Evolutionary conservation across 768 basidiomycete species (phyloP).

Genomic region (Boletales sp.): DNA sequence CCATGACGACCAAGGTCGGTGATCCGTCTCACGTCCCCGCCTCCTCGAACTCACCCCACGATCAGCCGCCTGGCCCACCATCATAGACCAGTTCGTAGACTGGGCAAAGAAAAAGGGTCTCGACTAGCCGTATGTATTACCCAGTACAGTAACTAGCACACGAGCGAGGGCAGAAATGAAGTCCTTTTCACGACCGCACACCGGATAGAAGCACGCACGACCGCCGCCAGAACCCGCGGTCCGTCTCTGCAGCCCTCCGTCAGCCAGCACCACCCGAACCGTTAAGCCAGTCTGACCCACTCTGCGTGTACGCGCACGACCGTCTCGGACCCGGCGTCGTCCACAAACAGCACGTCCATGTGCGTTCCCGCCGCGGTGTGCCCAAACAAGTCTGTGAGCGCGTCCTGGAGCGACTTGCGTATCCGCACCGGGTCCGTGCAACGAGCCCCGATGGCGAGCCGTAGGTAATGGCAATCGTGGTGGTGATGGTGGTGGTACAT

Average conservation of each 20-base stretch:
- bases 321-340: constrained; percentile 20
- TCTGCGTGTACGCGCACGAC: constrained; percentile 20
- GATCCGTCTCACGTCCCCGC: too few species aligned
- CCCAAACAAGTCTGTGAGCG: constrained; percentile 54
- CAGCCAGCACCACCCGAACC: not conserved
- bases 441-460: constrained; percentile 19
- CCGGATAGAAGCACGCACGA: constrained; percentile 24
- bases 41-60: too few species aligned
- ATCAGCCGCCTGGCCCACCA: constrained; percentile 81
- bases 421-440: constrained; percentile 42
- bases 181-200: constrained; percentile 22
- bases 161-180: constrained; percentile 32
- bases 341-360: constrained; percentile 57
- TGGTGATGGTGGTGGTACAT: not conserved
- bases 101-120: constrained; percentile 44
- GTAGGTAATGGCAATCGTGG: constrained; percentile 24
- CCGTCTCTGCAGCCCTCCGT: constrained; percentile 18
- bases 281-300: constrained; percentile 9
- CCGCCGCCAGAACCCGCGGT: constrained; percentile 22
- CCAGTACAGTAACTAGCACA: not conserved
- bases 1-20: constrained; percentile 71
- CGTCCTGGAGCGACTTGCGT: constrained; percentile 54
- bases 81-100: constrained; percentile 81
- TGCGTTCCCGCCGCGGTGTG: constrained; percentile 47
- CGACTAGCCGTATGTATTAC: too few species aligned